Percentiles rank a stretch among this genome's conserved stretches.
phyloP scores from a whole-genome alignment of 176 grass and related monocot genomes.

The Hsuehochloa calcarea region DNA sequence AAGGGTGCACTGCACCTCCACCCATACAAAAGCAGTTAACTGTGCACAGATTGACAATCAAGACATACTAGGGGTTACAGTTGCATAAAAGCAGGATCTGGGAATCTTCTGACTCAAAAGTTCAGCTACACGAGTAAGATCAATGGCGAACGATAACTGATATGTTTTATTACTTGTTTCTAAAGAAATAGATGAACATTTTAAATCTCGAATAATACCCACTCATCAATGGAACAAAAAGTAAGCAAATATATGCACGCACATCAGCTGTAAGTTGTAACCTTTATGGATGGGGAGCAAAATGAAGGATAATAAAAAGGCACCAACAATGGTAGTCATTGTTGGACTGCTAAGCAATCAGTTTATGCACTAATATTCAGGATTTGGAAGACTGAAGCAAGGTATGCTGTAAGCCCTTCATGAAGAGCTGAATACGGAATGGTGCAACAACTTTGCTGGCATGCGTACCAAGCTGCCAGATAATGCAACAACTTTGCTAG shows the following conservation, averaged over 20 bases:
- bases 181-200: background rate
- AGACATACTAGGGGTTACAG: background rate
- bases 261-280: background rate
- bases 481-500: background rate
- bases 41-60: background rate
- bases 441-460: background rate
- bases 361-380: background rate
- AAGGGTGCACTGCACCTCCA: background rate
- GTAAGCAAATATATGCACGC: background rate
- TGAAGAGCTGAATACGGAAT: background rate
- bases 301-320: conserved; percentile 20
- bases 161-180: background rate
- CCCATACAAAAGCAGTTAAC: background rate
- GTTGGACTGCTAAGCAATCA: conserved; percentile 2
- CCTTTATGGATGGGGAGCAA: background rate
- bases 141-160: background rate
- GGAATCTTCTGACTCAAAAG: conserved; percentile 24
- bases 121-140: conserved; percentile 8
- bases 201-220: background rate
- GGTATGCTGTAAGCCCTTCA: background rate
- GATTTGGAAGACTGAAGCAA: background rate
- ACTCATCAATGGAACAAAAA: background rate
- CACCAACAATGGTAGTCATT: background rate
- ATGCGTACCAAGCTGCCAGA: background rate
- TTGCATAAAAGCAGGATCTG: background rate